Percentiles rank a stretch among this genome's conserved stretches.
phyloP scores from a whole-genome alignment of 495 filamentous ascomycete species.

The Chaetomium cochliodes region DNA sequence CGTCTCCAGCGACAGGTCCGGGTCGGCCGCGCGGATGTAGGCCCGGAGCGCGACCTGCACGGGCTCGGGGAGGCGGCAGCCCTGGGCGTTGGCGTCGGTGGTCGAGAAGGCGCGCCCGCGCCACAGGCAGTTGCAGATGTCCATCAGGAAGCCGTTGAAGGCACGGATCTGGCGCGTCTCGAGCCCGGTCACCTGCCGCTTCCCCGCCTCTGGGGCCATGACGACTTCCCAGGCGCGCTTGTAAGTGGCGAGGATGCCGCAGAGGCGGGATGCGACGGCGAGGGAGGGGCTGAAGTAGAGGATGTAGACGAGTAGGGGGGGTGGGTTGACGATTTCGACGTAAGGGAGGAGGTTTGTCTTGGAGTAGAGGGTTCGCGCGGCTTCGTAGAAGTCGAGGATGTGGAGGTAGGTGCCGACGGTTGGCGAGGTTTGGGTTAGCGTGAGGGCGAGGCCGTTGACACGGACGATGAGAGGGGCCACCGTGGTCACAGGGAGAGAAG shows the following conservation, averaged over 20 bases:
- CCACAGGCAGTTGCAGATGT: constrained; percentile 85
- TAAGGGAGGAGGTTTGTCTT: constrained; percentile 48
- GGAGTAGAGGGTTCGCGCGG: constrained; percentile 55
- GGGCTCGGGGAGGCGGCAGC: constrained; percentile 61
- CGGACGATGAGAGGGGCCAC: constrained; percentile 54
- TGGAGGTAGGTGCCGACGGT: constrained; percentile 42
- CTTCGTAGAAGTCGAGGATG: constrained; percentile 72
- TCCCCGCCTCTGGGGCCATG: constrained; percentile 37
- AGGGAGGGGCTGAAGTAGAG: constrained; percentile 64
- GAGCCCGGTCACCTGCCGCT: constrained; percentile 38
- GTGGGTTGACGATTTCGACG: constrained; percentile 65
- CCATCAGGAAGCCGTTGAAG: constrained; percentile 88
- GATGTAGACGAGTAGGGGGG: constrained; percentile 66
- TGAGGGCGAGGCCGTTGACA: constrained; percentile 61
- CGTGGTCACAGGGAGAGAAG: constrained; percentile 31
- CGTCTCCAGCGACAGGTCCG: constrained; percentile 49
- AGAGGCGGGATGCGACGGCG: constrained; percentile 67
- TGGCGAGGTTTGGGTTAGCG: constrained; percentile 54
- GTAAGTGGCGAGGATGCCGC: constrained; percentile 63
- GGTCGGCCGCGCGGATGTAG: constrained; percentile 44
- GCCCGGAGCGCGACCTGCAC: constrained; percentile 48
- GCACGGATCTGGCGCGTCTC: constrained; percentile 58
- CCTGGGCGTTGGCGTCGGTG: constrained; percentile 67
- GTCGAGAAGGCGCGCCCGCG: constrained; percentile 69
- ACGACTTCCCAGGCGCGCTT: constrained; percentile 73